A percentile compares a stretch with the other conserved stretches of the same genome.
Conservation (phyloP, 768 basidiomycete genomes). For the Amanita pseudoporphyria region DNA sequence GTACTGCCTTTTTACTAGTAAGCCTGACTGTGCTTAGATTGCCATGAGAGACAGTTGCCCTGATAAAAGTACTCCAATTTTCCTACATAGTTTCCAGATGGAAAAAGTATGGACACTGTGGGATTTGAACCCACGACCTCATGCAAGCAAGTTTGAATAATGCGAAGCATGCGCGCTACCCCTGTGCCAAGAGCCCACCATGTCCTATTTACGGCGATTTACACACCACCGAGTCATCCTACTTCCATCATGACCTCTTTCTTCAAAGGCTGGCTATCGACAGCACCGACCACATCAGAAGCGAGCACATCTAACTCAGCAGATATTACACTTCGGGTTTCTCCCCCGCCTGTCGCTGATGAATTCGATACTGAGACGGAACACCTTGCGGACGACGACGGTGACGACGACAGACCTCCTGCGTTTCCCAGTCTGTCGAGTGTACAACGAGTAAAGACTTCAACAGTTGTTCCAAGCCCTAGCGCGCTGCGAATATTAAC, state of each 20-base stretch:
- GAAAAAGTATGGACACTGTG: slow-evolving; percentile 31
- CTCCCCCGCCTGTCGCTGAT: slow-evolving; percentile 32
- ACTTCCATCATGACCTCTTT: slow-evolving; percentile 41
- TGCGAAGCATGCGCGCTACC: slow-evolving; percentile 58
- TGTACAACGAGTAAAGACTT: slow-evolving; percentile 47
- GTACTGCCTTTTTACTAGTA: too few species aligned
- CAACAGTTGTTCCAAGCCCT: slow-evolving; percentile 7
- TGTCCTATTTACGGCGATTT: too few species aligned
- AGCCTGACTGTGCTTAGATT: too few species aligned
- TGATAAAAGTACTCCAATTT: too few species aligned
- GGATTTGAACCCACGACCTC: slow-evolving; percentile 53
- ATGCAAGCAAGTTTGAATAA: slow-evolving; percentile 23
- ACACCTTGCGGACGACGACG: too few species aligned
- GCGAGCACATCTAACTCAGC: neutral
- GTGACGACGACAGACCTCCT: slow-evolving; percentile 46
- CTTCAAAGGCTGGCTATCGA: slow-evolving; percentile 47
- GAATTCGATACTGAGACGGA: too few species aligned
- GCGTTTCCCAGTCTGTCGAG: slow-evolving; percentile 67
- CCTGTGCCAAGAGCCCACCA: slow-evolving; percentile 45
- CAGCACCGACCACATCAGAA: slow-evolving; percentile 13
- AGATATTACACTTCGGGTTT: slow-evolving; percentile 18
- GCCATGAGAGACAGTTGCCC: too few species aligned
- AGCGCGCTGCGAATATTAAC: slow-evolving; percentile 8
- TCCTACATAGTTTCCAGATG: too few species aligned
- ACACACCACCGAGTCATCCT: too few species aligned